A percentile compares a stretch with the other conserved stretches of the same genome.
These are phyloP conservation scores for Ceratocystis cubensis DNA, from an alignment of 2,329 filamentous ascomycete species.

Conservation along the genomic window DNA sequence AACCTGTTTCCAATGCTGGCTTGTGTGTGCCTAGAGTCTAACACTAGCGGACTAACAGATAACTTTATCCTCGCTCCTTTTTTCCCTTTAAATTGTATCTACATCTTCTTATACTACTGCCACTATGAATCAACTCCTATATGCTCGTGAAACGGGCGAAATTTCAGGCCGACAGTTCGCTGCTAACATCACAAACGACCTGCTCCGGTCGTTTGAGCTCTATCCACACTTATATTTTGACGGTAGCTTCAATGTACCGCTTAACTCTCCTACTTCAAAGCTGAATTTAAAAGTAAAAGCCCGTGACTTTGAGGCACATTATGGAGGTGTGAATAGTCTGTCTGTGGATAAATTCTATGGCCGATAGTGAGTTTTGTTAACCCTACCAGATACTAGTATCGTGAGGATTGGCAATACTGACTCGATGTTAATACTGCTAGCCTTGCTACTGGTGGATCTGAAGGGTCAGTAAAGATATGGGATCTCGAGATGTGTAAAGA, in stretches of 20 bases:
- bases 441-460: slow-evolving; percentile 72
- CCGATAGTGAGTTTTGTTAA: slow-evolving; percentile 42
- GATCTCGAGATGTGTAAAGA: slow-evolving; percentile 55
- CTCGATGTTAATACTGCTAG: slow-evolving; percentile 31
- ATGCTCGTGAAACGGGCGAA: slow-evolving; percentile 63
- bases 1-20: too few relatives aligned
- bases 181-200: slow-evolving; percentile 49
- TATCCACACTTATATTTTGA: slow-evolving; percentile 58
- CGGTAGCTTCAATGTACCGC: slow-evolving; percentile 30
- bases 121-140: slow-evolving; percentile 58
- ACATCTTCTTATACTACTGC: neutral
- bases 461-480: slow-evolving; percentile 77
- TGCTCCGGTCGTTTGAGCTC: slow-evolving; percentile 57
- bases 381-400: neutral
- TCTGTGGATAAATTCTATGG: slow-evolving; percentile 74
- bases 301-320: slow-evolving; percentile 46
- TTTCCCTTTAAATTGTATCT: neutral
- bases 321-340: slow-evolving; percentile 65
- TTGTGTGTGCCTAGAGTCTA: too few relatives aligned
- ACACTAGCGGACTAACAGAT: neutral
- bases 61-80: neutral
- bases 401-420: neutral
- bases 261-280: neutral
- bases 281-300: neutral
- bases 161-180: slow-evolving; percentile 52